Conservation (phyloP, 495 filamentous ascomycete species). For the Darksidea phi region DNA sequence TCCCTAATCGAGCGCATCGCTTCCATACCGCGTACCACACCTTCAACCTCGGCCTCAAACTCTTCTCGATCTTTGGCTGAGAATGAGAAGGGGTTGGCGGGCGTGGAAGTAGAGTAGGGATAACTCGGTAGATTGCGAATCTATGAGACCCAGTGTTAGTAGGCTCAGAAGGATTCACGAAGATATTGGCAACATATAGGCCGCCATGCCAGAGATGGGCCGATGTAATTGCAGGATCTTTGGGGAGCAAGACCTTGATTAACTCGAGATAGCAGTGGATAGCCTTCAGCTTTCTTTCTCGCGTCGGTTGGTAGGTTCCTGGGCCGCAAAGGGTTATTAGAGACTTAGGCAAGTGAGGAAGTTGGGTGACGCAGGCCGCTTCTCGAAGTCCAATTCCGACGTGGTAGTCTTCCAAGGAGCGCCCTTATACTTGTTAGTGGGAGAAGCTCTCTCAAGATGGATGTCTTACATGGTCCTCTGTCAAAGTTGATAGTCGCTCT, state of each 20-base stretch:
- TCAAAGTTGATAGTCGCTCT: conserved; percentile 15
- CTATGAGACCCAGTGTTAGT: conserved; percentile 22
- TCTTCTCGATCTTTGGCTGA: conserved; percentile 15
- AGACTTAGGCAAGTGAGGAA: conserved; percentile 17
- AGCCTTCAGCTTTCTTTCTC: conserved; percentile 9
- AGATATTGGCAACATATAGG: conserved; percentile 32
- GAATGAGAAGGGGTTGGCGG: conserved; percentile 24
- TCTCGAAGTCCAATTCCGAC: conserved; percentile 20
- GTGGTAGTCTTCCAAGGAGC: conserved; percentile 18
- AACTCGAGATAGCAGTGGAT: conserved; percentile 19
- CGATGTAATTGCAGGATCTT: conserved; percentile 3
- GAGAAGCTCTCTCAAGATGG: neutral
- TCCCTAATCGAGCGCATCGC: conserved; percentile 22
- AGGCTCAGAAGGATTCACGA: conserved; percentile 24
- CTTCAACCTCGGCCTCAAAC: conserved; percentile 20
- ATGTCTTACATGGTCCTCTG: conserved; percentile 29
- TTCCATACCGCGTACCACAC: conserved; percentile 21
- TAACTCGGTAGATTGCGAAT: conserved; percentile 24
- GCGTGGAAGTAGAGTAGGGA: conserved; percentile 29
- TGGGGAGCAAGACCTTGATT: conserved; percentile 10
- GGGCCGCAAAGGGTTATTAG: conserved; percentile 23
- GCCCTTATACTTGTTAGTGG: conserved; percentile 21
- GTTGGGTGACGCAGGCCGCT: conserved; percentile 6
- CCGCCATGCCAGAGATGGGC: conserved; percentile 26
- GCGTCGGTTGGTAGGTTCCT: conserved; percentile 17